phyloP scores from a whole-genome alignment of 257 asterid genomes.

The Mitragyna speciosa region DNA sequence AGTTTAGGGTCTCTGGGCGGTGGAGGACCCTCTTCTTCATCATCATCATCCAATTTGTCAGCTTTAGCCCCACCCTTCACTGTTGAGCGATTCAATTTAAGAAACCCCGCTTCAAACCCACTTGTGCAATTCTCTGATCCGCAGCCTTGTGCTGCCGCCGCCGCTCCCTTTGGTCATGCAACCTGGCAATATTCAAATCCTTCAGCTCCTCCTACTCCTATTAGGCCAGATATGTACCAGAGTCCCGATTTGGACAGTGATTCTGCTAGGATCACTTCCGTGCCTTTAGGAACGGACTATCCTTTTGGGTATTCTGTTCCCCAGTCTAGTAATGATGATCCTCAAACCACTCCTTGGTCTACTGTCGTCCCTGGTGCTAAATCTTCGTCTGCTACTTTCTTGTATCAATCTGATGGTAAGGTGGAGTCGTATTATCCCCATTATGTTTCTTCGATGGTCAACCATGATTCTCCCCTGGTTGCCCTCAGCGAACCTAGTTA shows the following conservation, averaged over 20 bases:
- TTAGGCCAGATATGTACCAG: conserved; percentile 12
- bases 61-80: conserved; percentile 97
- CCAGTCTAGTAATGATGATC: conserved; percentile 31
- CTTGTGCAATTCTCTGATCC: conserved; percentile 43
- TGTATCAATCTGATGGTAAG: conserved; percentile 39
- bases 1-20: conserved; percentile 62
- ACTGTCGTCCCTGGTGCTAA: conserved; percentile 28
- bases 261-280: conserved; percentile 39
- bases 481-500: conserved; percentile 37
- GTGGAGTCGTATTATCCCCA: conserved; percentile 46
- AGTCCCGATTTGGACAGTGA: conserved; percentile 35
- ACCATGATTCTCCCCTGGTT: conserved; percentile 34
- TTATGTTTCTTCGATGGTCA: conserved; percentile 42
- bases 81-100: conserved; percentile 66
- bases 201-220: conserved; percentile 40
- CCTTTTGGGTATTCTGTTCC: conserved; percentile 33
- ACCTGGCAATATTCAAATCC: conserved; percentile 56
- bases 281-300: conserved; percentile 40
- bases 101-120: conserved; percentile 49
- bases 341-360: conserved; percentile 46
- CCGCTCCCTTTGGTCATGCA: conserved; percentile 38
- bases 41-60: conserved; percentile 71
- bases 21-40: conserved; percentile 60
- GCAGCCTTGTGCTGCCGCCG: conserved; percentile 22
- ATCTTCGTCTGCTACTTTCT: conserved; percentile 25